phyloP scores from a whole-genome alignment of 148 eudicot genomes.

The Heliamphora exappendiculata region DNA sequence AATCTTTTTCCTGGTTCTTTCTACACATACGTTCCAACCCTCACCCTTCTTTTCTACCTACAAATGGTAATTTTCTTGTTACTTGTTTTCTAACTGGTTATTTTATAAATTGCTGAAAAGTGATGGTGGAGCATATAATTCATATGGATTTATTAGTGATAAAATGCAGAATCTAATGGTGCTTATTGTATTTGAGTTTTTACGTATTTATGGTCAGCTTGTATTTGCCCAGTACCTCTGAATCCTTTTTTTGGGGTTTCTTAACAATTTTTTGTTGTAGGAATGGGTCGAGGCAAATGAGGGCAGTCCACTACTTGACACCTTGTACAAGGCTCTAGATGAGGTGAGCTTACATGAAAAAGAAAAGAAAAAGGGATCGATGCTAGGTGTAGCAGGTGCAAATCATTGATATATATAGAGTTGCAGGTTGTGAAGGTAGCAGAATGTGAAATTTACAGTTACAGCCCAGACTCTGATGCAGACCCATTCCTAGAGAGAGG shows the following conservation, averaged over 20 bases:
- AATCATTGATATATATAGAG: conserved; percentile 10
- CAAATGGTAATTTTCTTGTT: background rate
- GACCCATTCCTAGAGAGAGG: conserved; percentile 82
- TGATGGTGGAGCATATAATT: background rate
- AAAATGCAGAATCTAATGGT: background rate
- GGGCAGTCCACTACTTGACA: conserved; percentile 57
- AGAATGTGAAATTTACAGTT: conserved; percentile 93
- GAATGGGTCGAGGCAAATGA: conserved; percentile 71
- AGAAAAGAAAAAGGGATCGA: background rate
- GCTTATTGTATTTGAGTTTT: background rate
- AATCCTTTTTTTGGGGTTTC: background rate
- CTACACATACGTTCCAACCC: no score
- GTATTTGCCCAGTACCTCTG: background rate
- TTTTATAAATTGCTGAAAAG: background rate
- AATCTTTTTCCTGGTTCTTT: no score
- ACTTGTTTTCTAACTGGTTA: conserved; percentile 3
- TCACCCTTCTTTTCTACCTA: background rate
- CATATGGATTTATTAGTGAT: background rate
- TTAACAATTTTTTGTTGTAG: conserved; percentile 26
- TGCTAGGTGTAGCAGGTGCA: background rate
- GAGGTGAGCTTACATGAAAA: conserved; percentile 47
- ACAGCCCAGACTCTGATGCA: conserved; percentile 76
- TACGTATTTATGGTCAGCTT: background rate
- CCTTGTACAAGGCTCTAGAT: conserved; percentile 74
- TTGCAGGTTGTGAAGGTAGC: conserved; percentile 77